Percentiles rank a stretch among this genome's conserved stretches.
These are phyloP conservation scores for Colletotrichum filicis DNA, from an alignment of 2,329 filamentous ascomycete genomes.

Conservation along the genomic window DNA sequence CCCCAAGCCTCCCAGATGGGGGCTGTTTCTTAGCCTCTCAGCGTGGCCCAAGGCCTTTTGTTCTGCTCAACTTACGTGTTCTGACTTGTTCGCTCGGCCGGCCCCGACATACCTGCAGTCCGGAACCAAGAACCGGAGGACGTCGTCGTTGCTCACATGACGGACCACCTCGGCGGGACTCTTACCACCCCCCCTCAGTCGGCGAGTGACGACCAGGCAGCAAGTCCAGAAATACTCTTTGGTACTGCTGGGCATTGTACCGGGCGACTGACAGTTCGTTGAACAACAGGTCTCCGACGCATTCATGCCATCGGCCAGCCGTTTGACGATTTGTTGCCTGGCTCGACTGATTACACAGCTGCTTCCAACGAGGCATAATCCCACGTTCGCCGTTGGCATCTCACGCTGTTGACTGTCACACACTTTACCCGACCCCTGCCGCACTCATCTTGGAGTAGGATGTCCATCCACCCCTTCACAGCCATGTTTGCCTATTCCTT, in stretches of 20 bases:
- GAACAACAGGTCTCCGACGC: conserved; percentile 3
- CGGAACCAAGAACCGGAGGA: conserved; percentile 1
- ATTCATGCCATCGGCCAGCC: not conserved
- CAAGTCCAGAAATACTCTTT: not conserved
- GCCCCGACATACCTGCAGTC: conserved; percentile 18
- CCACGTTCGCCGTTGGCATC: not conserved
- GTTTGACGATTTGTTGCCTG: not conserved
- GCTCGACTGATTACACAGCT: conserved; percentile 1
- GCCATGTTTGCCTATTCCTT: conserved; percentile 26
- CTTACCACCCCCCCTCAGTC: conserved; percentile 9
- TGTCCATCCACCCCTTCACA: not conserved
- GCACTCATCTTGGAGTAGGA: not conserved
- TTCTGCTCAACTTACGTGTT: not conserved
- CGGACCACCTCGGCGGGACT: conserved; percentile 12
- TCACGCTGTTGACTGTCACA: not conserved
- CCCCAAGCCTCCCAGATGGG: not conserved
- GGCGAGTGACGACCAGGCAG: not conserved
- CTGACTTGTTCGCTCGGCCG: conserved; percentile 15
- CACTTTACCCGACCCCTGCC: not conserved
- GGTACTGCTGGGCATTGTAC: not conserved
- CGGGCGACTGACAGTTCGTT: not conserved
- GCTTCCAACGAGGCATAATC: conserved; percentile 14
- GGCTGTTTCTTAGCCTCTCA: not conserved
- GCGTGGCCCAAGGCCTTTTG: not conserved
- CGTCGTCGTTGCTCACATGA: conserved; percentile 24